Conservation (phyloP, 1,284 basidiomycete species). For the Ceratobasidium sp. region DNA sequence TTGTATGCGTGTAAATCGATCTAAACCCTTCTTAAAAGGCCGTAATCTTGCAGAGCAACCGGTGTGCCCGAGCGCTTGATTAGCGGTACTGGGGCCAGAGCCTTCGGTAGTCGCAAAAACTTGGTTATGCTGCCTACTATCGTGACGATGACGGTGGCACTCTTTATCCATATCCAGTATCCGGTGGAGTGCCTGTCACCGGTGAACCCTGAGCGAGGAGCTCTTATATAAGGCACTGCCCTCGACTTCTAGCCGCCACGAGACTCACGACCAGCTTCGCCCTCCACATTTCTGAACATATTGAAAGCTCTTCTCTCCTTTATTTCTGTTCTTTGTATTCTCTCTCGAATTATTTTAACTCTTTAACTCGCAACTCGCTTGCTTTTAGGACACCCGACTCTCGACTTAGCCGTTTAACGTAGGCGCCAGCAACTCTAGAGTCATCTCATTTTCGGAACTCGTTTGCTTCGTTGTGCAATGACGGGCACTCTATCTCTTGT, state of each 20-base stretch:
- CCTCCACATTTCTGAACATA: slow-evolving; percentile 24
- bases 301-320: slow-evolving; percentile 31
- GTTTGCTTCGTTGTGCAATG: slow-evolving; percentile 7
- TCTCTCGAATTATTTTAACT: not conserved
- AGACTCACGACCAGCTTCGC: slow-evolving; percentile 26
- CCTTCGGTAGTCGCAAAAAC: too few relatives aligned
- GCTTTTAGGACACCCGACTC: not conserved
- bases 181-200: too few relatives aligned
- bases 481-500: not conserved
- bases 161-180: too few relatives aligned
- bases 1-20: too few relatives aligned
- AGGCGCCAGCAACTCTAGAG: not conserved
- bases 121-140: too few relatives aligned
- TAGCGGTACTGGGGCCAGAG: too few relatives aligned
- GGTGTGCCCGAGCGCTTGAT: too few relatives aligned
- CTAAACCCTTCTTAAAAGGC: too few relatives aligned
- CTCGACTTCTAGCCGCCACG: slow-evolving; percentile 3
- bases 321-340: slow-evolving; percentile 9
- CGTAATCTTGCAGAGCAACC: too few relatives aligned
- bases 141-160: too few relatives aligned
- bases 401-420: not conserved
- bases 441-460: not conserved
- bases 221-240: not conserved
- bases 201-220: not conserved
- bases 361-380: not conserved